phyloP scores from a whole-genome alignment of 2,329 filamentous ascomycete genomes.

The Harringtonia aguacate region DNA sequence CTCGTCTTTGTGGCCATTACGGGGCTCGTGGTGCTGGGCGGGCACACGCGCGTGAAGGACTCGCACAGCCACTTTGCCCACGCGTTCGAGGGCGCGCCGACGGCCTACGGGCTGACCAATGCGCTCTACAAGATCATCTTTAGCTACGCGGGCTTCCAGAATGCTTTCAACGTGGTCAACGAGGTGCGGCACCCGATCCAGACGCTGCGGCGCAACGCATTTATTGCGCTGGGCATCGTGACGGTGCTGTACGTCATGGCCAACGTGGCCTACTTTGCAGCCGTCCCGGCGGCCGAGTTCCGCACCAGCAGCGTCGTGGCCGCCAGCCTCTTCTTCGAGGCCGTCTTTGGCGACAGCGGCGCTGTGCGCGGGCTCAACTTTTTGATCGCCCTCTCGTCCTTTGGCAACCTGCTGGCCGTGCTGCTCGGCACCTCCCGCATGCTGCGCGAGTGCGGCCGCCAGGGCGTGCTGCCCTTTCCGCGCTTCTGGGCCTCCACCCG shows the following conservation, averaged over 20 bases:
- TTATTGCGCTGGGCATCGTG: conserved; percentile 38
- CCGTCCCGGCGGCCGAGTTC: conserved; percentile 30
- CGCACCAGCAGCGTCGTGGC: conserved; percentile 37
- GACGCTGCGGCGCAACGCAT: conserved; percentile 38
- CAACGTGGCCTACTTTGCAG: conserved; percentile 51
- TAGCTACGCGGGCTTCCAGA: conserved; percentile 45
- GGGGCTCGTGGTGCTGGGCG: conserved; percentile 48
- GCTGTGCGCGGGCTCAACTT: conserved; percentile 44
- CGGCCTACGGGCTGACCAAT: conserved; percentile 36
- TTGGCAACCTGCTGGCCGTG: conserved; percentile 46
- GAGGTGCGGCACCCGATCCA: conserved; percentile 50
- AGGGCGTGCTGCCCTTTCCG: conserved; percentile 49
- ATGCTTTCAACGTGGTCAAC: conserved; percentile 50
- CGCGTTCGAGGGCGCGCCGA: conserved; percentile 36
- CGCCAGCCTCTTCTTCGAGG: conserved; percentile 46
- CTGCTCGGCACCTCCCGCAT: conserved; percentile 44
- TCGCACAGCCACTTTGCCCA: conserved; percentile 43
- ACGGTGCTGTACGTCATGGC: conserved; percentile 44
- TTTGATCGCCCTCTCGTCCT: conserved; percentile 44
- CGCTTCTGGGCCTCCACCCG: conserved; percentile 50
- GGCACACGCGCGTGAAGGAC: conserved; percentile 34
- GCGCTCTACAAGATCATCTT: conserved; percentile 50
- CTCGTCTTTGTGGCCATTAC: conserved; percentile 46
- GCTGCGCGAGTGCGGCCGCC: conserved; percentile 50
- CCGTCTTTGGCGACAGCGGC: conserved; percentile 39